These are phyloP conservation scores for Termitomyces eurrhizus DNA, from an alignment of 768 basidiomycete species.

Conservation along the genomic window DNA sequence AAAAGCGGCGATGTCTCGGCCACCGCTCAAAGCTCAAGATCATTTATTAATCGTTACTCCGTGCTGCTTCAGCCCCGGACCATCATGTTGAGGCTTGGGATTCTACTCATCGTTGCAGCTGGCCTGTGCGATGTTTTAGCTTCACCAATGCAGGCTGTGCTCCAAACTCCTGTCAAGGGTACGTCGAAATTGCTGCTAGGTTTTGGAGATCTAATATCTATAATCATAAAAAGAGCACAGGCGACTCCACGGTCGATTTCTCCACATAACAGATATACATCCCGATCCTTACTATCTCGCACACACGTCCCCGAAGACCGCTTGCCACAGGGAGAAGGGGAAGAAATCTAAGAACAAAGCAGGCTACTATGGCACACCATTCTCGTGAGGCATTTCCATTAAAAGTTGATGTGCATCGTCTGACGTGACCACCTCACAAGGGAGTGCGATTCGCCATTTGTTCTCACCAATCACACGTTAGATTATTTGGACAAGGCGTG, in stretches of 20 bases:
- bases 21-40: neutral
- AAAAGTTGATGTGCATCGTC: neutral
- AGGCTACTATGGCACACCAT: slow-evolving; percentile 65
- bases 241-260: slow-evolving; percentile 66
- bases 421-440: slow-evolving; percentile 27
- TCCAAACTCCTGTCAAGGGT: slow-evolving; percentile 29
- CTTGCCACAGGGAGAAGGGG: slow-evolving; percentile 66
- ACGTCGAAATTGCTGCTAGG: slow-evolving; percentile 13
- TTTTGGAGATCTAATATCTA: neutral
- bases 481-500: slow-evolving; percentile 77
- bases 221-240: slow-evolving; percentile 31
- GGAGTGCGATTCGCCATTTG: slow-evolving; percentile 79
- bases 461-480: slow-evolving; percentile 77
- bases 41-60: neutral
- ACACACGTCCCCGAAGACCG: slow-evolving; percentile 49
- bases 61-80: neutral
- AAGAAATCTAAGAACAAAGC: slow-evolving; percentile 50
- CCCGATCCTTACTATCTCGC: slow-evolving; percentile 66
- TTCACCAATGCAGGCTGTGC: slow-evolving; percentile 37
- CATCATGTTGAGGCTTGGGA: slow-evolving; percentile 11
- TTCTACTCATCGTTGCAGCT: slow-evolving; percentile 22
- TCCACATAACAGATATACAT: slow-evolving; percentile 84
- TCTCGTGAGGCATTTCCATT: slow-evolving; percentile 43
- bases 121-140: slow-evolving; percentile 23
- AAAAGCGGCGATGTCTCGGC: slow-evolving; percentile 11